Base-by-base conservation (phyloP, 2,329 filamentous ascomycete species). In the Orbilia oligospora region DNA sequence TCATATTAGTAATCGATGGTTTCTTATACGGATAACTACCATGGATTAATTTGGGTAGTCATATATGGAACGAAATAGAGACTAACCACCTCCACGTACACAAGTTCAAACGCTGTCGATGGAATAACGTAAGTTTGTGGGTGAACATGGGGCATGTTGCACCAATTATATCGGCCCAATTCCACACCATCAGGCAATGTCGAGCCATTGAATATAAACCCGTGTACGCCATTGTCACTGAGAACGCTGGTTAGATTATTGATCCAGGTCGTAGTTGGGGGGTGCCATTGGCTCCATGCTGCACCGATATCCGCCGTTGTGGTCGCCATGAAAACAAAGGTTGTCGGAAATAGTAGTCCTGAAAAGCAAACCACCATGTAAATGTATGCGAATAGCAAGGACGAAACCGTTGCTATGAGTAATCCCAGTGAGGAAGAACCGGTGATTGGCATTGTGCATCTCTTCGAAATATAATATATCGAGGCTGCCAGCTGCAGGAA, bases 61-160 rank as follows among this genome's bases (percentile, higher is more conserved):
- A 80, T 48, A 72, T 38, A 48, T 61, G 68, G 78, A 48, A 20
- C 10, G 56, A 38, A 22, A 58, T 61, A 9, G 16, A 58, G 33
- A 49, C 72, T 70, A 51, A 76, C 72, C 58, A 94, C 85, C 84
- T 95, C 92, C 6, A 95, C 92, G 83, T 94, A 95, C 81, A 88
- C 85, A 64, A 96, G 85, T 81, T 90, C 86, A 82, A 89, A 93
- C n/a, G 88, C 88, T 0, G 84, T 80, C 20, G 85, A 81, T 0
- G 88, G 85, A 77, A 84, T 87, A 14, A 87, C 83, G 82, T 96
- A 96, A 82, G 93, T 91, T 14, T 84, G 84, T 22, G 83, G 85
- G 36, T 92, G 88, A n/a, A 92, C 91, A 84, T 95, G 93, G 0
- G 93, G 93, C 92, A 96, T 96, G 82, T 96, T 94, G 84, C 93